Percentiles rank a stretch among this genome's conserved stretches.
Conservation (phyloP, 2,329 filamentous ascomycete species). For the Penicillium paneum region DNA sequence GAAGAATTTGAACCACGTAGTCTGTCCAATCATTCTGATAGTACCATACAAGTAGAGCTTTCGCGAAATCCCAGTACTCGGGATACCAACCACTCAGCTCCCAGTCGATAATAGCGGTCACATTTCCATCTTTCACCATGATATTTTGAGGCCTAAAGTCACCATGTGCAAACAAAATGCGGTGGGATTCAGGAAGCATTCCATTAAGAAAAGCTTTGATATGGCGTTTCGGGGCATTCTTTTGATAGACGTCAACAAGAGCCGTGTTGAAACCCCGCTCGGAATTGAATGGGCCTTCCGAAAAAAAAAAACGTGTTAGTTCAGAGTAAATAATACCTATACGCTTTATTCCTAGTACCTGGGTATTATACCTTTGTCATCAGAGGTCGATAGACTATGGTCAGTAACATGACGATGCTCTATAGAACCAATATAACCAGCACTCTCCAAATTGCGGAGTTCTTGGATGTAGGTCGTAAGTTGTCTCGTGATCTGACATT, state of each 20-base stretch:
- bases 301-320: background rate
- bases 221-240: background rate
- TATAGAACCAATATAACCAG: constrained; percentile 17
- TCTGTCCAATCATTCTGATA: background rate
- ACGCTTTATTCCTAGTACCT: too few relatives aligned
- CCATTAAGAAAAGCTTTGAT: background rate
- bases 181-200: background rate
- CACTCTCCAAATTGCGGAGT: constrained; percentile 8
- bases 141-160: background rate
- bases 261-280: background rate
- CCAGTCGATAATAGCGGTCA: background rate
- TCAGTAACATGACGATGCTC: constrained; percentile 15
- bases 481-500: constrained; percentile 8
- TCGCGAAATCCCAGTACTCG: background rate
- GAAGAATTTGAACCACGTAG: background rate
- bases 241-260: background rate
- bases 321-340: background rate
- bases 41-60: background rate
- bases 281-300: background rate
- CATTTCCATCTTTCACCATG: background rate
- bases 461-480: constrained; percentile 12
- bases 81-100: background rate
- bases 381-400: constrained; percentile 3
- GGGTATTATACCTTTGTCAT: constrained; percentile 1
- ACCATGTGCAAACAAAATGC: background rate